Evolutionary conservation across 768 basidiomycete species (phyloP), one percentile per base, ranked within the genome.

Genomic region (Cystofilobasidium ferigula): DNA sequence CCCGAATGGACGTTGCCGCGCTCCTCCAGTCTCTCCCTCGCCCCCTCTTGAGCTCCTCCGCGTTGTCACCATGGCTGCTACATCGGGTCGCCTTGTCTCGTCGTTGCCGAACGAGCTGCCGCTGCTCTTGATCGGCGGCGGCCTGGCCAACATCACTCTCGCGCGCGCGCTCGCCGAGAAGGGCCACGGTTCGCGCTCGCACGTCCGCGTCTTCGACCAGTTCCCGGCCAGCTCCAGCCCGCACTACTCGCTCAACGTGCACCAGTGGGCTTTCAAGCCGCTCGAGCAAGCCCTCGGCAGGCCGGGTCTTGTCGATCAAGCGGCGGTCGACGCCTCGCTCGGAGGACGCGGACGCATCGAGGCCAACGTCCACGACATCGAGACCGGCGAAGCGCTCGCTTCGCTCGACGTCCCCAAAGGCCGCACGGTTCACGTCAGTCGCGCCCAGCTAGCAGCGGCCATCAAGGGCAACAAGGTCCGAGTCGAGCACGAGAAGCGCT

Each of bases 311-410:
- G 32, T 67, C 28, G 38, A 61, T 13, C 16, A 36, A 6, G 38
- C 47, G n/a, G 40, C 65, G 26, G 65, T 67, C 32, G 65, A 67
- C 26, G 18, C 16, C 26, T n/a, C 51, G 3, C 47, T 61, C 32
- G 65, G 65, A 34, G 65, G 65, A 3, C 40, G 22, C 30, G 65
- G 65, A 2, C 12, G n/a, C 36, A 40, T 67, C n/a, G 42, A 57
- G 28, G 12, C 26, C 0, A 26, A 24, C 22, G 22, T 67, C 3
- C 12, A 5, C 1, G 53, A 43, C 24, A 12, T 67, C 22, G 70
- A 70, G 35, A 63, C 67, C 9, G 69, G 61, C 22, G 66, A 69
- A 28, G 47, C 71, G 70, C 69, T 75, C 30, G 69, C 77, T 1
- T 64, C 71, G 13, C 58, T 76, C 73, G 80, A 45, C 22, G 36